These are phyloP conservation scores for Peniophora sp. DNA, from an alignment of 1,284 basidiomycete genomes.

Conservation along the genomic window DNA sequence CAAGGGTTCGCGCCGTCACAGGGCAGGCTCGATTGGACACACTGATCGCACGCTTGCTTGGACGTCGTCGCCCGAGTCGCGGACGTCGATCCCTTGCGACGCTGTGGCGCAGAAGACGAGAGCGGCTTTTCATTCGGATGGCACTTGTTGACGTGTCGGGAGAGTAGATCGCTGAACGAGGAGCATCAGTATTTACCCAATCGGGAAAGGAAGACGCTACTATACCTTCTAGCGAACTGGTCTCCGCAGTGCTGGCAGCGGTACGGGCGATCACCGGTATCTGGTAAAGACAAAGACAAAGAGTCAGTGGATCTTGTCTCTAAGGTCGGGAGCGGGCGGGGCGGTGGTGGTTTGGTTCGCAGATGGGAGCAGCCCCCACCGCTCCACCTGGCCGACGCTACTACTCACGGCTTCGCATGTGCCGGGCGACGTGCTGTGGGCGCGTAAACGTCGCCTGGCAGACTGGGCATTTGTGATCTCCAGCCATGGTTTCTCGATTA, in stretches of 20 bases:
- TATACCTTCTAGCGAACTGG: slow-evolving; percentile 80
- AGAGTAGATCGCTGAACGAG: slow-evolving; percentile 66
- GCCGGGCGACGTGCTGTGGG: slow-evolving; percentile 84
- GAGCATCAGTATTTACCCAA: background rate
- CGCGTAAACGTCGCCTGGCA: slow-evolving; percentile 85
- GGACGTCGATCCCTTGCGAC: slow-evolving; percentile 52
- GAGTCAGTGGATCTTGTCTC: slow-evolving; percentile 5
- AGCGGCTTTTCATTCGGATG: slow-evolving; percentile 69
- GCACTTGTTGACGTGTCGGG: slow-evolving; percentile 85
- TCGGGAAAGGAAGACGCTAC: background rate
- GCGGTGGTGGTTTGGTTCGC: slow-evolving; percentile 9
- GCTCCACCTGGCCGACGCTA: background rate
- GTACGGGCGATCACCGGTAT: slow-evolving; percentile 90
- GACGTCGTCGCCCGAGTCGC: slow-evolving; percentile 66
- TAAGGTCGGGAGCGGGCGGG: slow-evolving; percentile 6
- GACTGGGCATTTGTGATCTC: slow-evolving; percentile 56
- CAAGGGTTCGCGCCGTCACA: slow-evolving; percentile 82
- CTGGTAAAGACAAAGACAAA: slow-evolving; percentile 29
- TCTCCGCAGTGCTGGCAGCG: slow-evolving; percentile 85
- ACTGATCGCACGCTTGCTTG: slow-evolving; percentile 82
- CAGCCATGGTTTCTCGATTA: slow-evolving; percentile 24
- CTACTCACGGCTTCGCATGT: slow-evolving; percentile 79
- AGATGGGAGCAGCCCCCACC: background rate
- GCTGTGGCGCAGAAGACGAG: slow-evolving; percentile 28
- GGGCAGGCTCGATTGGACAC: slow-evolving; percentile 71